Base-by-base conservation (phyloP, 306 rosid genomes). In the Medicago ruthenica region DNA sequence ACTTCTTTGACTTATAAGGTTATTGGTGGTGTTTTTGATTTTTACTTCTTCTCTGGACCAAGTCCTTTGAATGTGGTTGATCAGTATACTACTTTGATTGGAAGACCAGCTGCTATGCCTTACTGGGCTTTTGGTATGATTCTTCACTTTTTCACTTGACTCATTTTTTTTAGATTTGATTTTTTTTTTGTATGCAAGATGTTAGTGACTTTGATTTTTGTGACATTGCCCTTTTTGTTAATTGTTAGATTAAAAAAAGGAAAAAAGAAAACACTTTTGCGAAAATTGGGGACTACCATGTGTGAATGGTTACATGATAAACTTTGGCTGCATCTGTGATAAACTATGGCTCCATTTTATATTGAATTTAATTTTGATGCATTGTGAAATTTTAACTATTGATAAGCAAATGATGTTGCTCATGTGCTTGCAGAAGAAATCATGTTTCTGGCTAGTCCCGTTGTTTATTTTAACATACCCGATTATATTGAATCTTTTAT, bases 61-160 rank as follows among this genome's bases (percentile, higher is more conserved):
- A 60, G 90, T 0, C 99, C 99, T 58, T 81, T 95, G 11, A 81
- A 73, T 71, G 98, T 95, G 70, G 97, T 95, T 76, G 97, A 92
- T 71, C 99, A 95, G 81, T 95, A 95, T 73, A 95, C 99, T 65
- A 77, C 92, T 37, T 84, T 95, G 42, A 80, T 95, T 40, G 99
- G 99, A 6, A 82, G 95, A 77, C 99, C 99, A 8, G 99, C 99
- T 78, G 86, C 99, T 36, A 95, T 95, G 99, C 99, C 99, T 64
- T 95, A 95, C 85, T 95, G 99, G 99, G 85, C 98, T 73, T 83
- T 95, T 1, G 99, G 99, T 95, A 89, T 53, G 86, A 54, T 65
- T 71, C 62, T 65, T 69, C 61, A 7, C 8, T 71, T 54, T 54
- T 7, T 75, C 71, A 20, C 71, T 62, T 67, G 40, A 2, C 11